phyloP scores from a whole-genome alignment of 768 basidiomycete species.

The Sporobolomyces roseus region DNA sequence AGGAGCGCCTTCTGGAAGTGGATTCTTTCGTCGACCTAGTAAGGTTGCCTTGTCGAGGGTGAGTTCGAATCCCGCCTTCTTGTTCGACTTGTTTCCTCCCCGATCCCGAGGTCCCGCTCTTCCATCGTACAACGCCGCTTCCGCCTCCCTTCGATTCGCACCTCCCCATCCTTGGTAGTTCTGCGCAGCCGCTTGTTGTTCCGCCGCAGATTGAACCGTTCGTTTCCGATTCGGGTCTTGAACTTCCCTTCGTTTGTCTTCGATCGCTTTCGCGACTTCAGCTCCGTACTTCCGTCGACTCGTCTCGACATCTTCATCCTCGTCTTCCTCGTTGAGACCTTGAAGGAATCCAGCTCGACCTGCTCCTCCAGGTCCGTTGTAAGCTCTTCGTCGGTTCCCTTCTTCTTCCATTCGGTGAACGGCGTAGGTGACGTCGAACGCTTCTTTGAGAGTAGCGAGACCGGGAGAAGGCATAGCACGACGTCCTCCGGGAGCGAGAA shows the following conservation, averaged over 20 bases:
- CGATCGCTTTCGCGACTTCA: slow-evolving; percentile 50
- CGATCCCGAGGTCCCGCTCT: slow-evolving; percentile 69
- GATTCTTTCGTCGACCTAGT: slow-evolving; percentile 56
- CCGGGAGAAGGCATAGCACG: slow-evolving; percentile 83
- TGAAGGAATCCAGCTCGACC: slow-evolving; percentile 77
- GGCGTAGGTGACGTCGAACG: slow-evolving; percentile 97
- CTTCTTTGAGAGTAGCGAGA: slow-evolving; percentile 86
- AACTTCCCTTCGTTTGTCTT: slow-evolving; percentile 50
- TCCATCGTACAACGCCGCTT: slow-evolving; percentile 58
- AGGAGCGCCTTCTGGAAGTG: not conserved
- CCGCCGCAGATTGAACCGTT: slow-evolving; percentile 40
- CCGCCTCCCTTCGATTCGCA: slow-evolving; percentile 52
- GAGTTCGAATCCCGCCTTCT: slow-evolving; percentile 65
- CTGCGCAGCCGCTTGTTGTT: slow-evolving; percentile 39
- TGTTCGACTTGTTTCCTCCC: slow-evolving; percentile 47
- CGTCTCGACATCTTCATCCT: slow-evolving; percentile 57
- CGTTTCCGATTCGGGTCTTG: slow-evolving; percentile 47
- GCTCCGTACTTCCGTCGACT: slow-evolving; percentile 53
- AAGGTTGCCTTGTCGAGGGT: slow-evolving; percentile 82
- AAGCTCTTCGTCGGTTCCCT: slow-evolving; percentile 77
- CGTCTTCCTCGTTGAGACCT: slow-evolving; percentile 87
- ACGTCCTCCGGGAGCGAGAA: slow-evolving; percentile 71
- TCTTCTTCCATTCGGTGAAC: slow-evolving; percentile 99
- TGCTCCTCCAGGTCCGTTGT: slow-evolving; percentile 71
- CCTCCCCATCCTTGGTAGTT: slow-evolving; percentile 53